phyloP scores from a whole-genome alignment of 2,329 filamentous ascomycete species.

The Ascochyta clinopodiicola region DNA sequence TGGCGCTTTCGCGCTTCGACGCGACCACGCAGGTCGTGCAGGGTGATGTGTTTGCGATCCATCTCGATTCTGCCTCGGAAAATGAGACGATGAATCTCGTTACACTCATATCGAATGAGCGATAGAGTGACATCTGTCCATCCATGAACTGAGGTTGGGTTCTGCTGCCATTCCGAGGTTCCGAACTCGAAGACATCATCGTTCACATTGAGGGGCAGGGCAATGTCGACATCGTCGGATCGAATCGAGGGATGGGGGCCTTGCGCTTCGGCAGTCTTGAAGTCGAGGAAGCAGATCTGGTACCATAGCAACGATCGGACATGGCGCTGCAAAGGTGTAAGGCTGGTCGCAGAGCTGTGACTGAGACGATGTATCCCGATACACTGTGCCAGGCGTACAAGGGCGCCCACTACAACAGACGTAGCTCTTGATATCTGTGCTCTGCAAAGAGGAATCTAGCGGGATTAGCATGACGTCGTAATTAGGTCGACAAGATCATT shows the following conservation, averaged over 20 bases:
- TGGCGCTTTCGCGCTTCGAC: constrained; percentile 46
- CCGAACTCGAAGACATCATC: constrained; percentile 50
- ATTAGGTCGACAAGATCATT: not conserved
- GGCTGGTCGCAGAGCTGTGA: constrained; percentile 42
- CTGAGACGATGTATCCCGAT: constrained; percentile 48
- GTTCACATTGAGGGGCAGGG: constrained; percentile 46
- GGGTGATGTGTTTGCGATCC: constrained; percentile 45
- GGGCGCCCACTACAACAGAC: constrained; percentile 47
- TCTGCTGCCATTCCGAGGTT: constrained; percentile 43
- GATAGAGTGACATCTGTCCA: constrained; percentile 47
- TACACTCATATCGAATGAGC: constrained; percentile 47
- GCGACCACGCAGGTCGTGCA: constrained; percentile 44
- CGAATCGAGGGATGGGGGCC: constrained; percentile 48
- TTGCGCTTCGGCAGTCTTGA: constrained; percentile 49
- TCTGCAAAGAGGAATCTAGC: constrained; percentile 46
- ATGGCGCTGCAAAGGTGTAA: constrained; percentile 46
- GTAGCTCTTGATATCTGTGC: constrained; percentile 48
- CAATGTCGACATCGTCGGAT: constrained; percentile 47
- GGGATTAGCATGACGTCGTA: constrained; percentile 14
- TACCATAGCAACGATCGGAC: constrained; percentile 48
- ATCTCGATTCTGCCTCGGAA: constrained; percentile 48
- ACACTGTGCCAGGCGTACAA: constrained; percentile 48
- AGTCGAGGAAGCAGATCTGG: constrained; percentile 49
- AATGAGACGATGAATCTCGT: constrained; percentile 48
- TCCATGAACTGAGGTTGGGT: constrained; percentile 37